Conservation (phyloP, 78 protist genomes). For the slime mould (Dictyostelium discoideum) region dicty_2.7 NC_007088.5:6520501-6521000, state of each 20-base stretch:
- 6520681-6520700: background rate
- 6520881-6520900: background rate
- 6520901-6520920: background rate
- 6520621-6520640: background rate
- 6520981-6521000: background rate
- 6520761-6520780: slow-evolving; percentile 14
- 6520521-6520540: background rate
- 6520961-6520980: background rate
- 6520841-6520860: background rate
- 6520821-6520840: background rate
- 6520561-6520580: background rate
- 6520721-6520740: background rate
- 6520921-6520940: background rate
- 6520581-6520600: background rate
- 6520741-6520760: background rate
- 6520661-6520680: background rate
- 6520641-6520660: background rate
- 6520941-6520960: background rate
- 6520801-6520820: background rate
- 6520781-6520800: background rate
- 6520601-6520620: background rate
- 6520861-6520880: background rate
- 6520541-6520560: background rate
- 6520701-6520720: slow-evolving; percentile 1
- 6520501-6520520: background rate